Percentiles rank a stretch among this genome's conserved stretches.
Conservation (phyloP, 805 yeast species). For the Candida lessepsii region DNA sequence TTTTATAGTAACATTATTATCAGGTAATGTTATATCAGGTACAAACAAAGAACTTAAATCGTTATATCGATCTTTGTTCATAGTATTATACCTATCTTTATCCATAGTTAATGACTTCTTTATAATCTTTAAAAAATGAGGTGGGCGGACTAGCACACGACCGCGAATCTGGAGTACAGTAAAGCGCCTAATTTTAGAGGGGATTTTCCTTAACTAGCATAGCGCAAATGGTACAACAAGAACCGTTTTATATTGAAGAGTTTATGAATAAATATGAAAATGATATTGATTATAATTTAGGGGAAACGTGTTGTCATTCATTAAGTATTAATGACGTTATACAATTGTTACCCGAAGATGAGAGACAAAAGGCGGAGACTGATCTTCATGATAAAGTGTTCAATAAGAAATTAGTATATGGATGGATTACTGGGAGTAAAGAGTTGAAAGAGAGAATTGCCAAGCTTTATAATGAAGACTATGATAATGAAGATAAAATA, state of each 20-base stretch:
- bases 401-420: slow-evolving; percentile 39
- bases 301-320: slow-evolving; percentile 53
- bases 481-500: slow-evolving; percentile 32
- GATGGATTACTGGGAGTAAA: slow-evolving; percentile 46
- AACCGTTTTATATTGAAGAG: slow-evolving; percentile 50
- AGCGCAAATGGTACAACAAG: slow-evolving; percentile 29
- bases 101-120: neutral
- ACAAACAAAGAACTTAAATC: slow-evolving; percentile 42
- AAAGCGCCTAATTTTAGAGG: no score
- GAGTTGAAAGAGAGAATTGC: slow-evolving; percentile 37
- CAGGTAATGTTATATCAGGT: slow-evolving; percentile 35
- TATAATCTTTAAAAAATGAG: neutral
- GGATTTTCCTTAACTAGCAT: no score
- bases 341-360: slow-evolving; percentile 16
- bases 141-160: neutral
- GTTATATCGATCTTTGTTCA: slow-evolving; percentile 23
- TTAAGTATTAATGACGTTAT: slow-evolving; percentile 40
- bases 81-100: neutral
- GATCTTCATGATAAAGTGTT: slow-evolving; percentile 21
- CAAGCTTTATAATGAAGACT: slow-evolving; percentile 29
- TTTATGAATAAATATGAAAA: slow-evolving; percentile 53
- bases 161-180: no score
- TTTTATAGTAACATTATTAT: slow-evolving; percentile 6
- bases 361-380: slow-evolving; percentile 1
- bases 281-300: slow-evolving; percentile 40